Percentiles rank a stretch among this genome's conserved stretches.
phyloP scores from a whole-genome alignment of 805 yeast genomes.

The Yarrowia sp. region DNA sequence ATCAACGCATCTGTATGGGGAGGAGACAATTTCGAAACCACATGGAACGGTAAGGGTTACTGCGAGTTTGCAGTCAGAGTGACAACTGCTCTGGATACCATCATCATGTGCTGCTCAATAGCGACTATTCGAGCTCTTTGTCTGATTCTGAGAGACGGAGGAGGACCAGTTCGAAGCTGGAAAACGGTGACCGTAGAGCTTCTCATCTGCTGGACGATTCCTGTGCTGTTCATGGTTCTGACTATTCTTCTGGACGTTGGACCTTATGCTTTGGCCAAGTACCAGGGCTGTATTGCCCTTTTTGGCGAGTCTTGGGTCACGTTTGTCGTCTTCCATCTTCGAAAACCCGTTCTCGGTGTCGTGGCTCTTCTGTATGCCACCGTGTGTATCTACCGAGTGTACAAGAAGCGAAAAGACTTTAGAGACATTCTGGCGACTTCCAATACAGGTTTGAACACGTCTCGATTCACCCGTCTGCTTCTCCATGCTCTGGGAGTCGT shows the following conservation, averaged over 20 bases:
- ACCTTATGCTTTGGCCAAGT: slow-evolving; percentile 5
- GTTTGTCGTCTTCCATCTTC: slow-evolving; percentile 14
- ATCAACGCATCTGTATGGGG: slow-evolving; percentile 25
- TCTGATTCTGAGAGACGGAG: slow-evolving; percentile 17
- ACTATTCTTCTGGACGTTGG: slow-evolving; percentile 8
- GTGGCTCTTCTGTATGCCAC: background rate
- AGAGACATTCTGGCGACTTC: slow-evolving; percentile 27
- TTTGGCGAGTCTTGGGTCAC: slow-evolving; percentile 31
- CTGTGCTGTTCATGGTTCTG: background rate
- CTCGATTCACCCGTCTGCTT: slow-evolving; percentile 9
- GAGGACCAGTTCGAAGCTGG: slow-evolving; percentile 28
- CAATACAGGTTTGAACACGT: slow-evolving; percentile 12
- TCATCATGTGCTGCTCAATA: slow-evolving; percentile 21
- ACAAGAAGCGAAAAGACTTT: slow-evolving; percentile 23
- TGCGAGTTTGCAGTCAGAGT: slow-evolving; percentile 3
- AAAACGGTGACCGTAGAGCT: slow-evolving; percentile 8
- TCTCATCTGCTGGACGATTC: slow-evolving; percentile 16
- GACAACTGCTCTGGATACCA: slow-evolving; percentile 1
- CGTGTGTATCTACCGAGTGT: slow-evolving; percentile 9
- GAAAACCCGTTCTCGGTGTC: background rate
- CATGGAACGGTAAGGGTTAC: slow-evolving; percentile 19
- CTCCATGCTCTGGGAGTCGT: slow-evolving; percentile 17
- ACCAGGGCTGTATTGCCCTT: slow-evolving; percentile 3
- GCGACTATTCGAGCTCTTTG: slow-evolving; percentile 10
- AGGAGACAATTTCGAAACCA: slow-evolving; percentile 12